Evolutionary conservation across 164 flowering plant genomes (phyloP), one percentile per base, ranked within the genome.

Genomic region (Macadamia tetraphylla): DNA sequence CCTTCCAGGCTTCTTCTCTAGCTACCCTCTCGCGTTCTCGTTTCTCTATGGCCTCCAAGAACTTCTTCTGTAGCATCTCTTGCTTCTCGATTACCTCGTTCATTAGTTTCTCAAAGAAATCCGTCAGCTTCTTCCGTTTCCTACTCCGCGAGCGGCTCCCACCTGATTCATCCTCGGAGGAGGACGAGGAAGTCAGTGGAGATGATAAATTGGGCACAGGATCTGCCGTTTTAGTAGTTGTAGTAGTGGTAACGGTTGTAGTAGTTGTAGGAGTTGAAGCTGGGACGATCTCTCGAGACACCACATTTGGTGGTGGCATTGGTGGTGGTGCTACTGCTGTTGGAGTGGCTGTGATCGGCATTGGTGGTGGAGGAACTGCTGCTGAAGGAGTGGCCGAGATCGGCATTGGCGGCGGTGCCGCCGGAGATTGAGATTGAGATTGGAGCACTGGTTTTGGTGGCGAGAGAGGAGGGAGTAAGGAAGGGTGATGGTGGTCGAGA

Each of bases 1-100:
- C 62, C 69, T 77, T 84, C 92, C 92, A 87, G 2, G 85, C 87
- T 53, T 85, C 88, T 53, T 87, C 92, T 64, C 92, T 78, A 0
- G 74, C 80, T 17, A 76, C 71, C 23, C 89, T 77, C 14, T 87
- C 88, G 6, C 40, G 73, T 32, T 87, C 92, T 13, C 80, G 73
- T 44, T 76, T 80, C 74, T 85, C 92, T 14, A 87, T 53, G 1
- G 82, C 77, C 57, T 87, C 92, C 18, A 84, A 13, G 58, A 87
- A 87, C 71, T 72, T 80, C 70, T 63, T 77, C 52, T 85, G 92
- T 70, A 84, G 58, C 7, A 62, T 76, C 74, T 85, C 89, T 67
- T 87, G 92, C 72, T 78, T 84, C 67, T 75, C 79, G 12, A 86
- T 70, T 67, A 87, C 85, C 43, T 84, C 75, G 56, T 62, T 77